A percentile compares a stretch with the other conserved stretches of the same genome.
Evolutionary conservation across 306 rosid species (phyloP).

Genomic region (Prunus padus): DNA sequence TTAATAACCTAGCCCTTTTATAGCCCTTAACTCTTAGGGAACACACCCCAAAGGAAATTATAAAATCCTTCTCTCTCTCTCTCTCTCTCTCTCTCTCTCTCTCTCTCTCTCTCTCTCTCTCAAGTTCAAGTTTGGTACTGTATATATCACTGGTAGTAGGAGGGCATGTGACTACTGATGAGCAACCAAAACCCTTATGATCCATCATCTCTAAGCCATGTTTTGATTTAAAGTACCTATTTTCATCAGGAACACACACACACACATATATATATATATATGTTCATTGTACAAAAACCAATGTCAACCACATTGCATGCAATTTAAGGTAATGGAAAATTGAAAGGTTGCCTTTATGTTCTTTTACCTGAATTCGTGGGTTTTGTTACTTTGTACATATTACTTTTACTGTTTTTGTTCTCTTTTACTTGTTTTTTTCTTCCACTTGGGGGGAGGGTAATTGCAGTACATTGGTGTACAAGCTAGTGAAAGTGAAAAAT

Average conservation of each 20-base stretch:
- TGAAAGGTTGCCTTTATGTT: not conserved
- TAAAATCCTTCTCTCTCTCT: not conserved
- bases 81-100: slow-evolving; percentile 7
- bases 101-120: slow-evolving; percentile 6
- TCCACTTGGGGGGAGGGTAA: not conserved
- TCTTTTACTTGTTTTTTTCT: not conserved
- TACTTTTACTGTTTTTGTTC: not conserved
- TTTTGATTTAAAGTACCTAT: not conserved
- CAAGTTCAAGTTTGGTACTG: not conserved
- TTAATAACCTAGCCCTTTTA: slow-evolving; percentile 16
- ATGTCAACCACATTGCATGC: slow-evolving; percentile 11
- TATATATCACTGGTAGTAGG: not conserved
- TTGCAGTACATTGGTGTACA: not conserved
- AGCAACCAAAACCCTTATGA: not conserved
- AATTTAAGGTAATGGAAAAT: slow-evolving; percentile 4
- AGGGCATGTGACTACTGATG: not conserved
- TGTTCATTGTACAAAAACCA: not conserved
- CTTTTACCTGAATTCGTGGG: not conserved
- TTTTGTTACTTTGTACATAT: not conserved
- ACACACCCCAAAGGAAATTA: slow-evolving; percentile 28
- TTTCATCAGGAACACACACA: slow-evolving; percentile 2
- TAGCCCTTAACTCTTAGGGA: slow-evolving; percentile 20
- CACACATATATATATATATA: not conserved
- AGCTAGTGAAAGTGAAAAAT: not conserved
- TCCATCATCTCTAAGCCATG: not conserved